A percentile compares a stretch with the other conserved stretches of the same genome.
Evolutionary conservation across 1,284 basidiomycete species (phyloP).

Genomic region (Puccinia triticina): DNA sequence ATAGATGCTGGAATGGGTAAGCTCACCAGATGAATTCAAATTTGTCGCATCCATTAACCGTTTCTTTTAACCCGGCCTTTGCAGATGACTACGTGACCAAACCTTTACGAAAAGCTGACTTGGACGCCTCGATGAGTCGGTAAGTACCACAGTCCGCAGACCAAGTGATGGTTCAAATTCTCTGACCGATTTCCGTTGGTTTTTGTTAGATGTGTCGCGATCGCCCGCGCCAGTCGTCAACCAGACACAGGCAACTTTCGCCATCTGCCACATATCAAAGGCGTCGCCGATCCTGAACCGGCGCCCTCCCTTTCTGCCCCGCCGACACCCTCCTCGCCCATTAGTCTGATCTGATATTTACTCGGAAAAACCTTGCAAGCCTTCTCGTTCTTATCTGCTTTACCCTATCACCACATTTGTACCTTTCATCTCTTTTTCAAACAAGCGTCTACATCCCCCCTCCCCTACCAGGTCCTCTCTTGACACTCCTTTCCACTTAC

Average conservation of each 20-base stretch:
- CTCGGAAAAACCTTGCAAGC: background rate
- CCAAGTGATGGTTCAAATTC: background rate
- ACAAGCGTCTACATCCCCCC: too few species aligned
- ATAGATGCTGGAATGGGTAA: slow-evolving; percentile 80
- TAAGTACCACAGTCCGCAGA: background rate
- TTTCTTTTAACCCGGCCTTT: background rate
- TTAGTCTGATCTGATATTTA: background rate
- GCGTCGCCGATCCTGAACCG: slow-evolving; percentile 15
- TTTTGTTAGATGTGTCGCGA: slow-evolving; percentile 33
- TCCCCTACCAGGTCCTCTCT: too few species aligned
- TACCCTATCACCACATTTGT: too few species aligned
- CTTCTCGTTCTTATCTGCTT: background rate
- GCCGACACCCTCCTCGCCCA: background rate
- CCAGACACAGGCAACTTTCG: slow-evolving; percentile 36
- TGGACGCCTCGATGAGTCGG: slow-evolving; percentile 54
- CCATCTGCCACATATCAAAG: slow-evolving; percentile 36
- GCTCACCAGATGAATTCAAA: background rate
- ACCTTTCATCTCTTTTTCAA: too few species aligned
- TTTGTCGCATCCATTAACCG: background rate
- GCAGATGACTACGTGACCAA: slow-evolving; percentile 64
- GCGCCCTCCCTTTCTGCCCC: background rate
- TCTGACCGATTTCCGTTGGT: background rate
- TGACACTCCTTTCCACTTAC: too few species aligned
- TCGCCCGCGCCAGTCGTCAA: slow-evolving; percentile 43
- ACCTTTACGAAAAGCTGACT: slow-evolving; percentile 59